phyloP scores from a whole-genome alignment of 2,329 filamentous ascomycete species.

The Colletotrichum eremochloae region DNA sequence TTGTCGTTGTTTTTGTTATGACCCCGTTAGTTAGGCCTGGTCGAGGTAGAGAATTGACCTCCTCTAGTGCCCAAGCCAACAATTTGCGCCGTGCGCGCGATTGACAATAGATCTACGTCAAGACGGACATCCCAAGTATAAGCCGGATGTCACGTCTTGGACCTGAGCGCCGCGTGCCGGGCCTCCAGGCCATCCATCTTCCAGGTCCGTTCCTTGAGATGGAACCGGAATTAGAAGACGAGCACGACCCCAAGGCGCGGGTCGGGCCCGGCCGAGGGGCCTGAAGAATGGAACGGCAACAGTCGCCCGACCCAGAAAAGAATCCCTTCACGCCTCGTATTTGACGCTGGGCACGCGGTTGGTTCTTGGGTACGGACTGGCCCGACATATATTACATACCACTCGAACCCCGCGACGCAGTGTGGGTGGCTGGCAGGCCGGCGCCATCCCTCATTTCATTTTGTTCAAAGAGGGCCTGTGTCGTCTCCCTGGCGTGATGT shows the following conservation, averaged over 20 bases:
- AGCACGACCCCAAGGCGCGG: neutral
- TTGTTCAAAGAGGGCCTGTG: neutral
- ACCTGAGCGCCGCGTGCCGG: slow-evolving; percentile 25
- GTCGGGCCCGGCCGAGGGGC: slow-evolving; percentile 12
- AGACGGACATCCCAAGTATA: slow-evolving; percentile 4
- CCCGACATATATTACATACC: neutral
- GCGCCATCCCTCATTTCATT: slow-evolving; percentile 16
- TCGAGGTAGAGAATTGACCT: slow-evolving; percentile 27
- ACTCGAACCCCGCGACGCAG: slow-evolving; percentile 15
- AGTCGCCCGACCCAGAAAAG: slow-evolving; percentile 18
- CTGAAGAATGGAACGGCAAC: slow-evolving; percentile 10
- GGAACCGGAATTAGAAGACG: neutral
- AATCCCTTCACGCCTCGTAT: slow-evolving; percentile 24
- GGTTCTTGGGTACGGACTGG: neutral
- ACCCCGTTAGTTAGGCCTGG: neutral
- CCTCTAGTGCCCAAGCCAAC: slow-evolving; percentile 37
- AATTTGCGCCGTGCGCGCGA: slow-evolving; percentile 36
- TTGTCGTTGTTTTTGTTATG: slow-evolving; percentile 25
- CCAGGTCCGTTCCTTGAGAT: slow-evolving; percentile 15
- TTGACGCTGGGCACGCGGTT: slow-evolving; percentile 21
- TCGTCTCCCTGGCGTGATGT: slow-evolving; percentile 27
- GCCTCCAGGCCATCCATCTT: slow-evolving; percentile 1
- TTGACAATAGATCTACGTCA: slow-evolving; percentile 20
- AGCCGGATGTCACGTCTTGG: slow-evolving; percentile 17
- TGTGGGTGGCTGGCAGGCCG: slow-evolving; percentile 29